Base-by-base conservation (phyloP, 1,139 yeast species). In the Scheffersomyces insectosa region DNA sequence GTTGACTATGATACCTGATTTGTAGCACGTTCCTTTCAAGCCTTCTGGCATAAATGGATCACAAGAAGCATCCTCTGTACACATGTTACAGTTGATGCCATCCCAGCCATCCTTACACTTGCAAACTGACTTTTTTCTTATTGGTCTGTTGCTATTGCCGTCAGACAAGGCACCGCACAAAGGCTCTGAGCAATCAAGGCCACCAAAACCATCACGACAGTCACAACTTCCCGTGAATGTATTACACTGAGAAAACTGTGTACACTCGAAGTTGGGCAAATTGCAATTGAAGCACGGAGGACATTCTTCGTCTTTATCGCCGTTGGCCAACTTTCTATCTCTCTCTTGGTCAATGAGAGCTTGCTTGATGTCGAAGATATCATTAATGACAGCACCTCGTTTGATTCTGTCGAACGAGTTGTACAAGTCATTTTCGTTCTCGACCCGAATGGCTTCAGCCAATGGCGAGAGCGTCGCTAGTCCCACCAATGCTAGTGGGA, bases 221-320 rank as follows among this genome's bases (percentile, higher is more conserved):
- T 88, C 96, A 68, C 99, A 93, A 61, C 83, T 78, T 1, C 99
- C 99, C 2, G 95, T 87, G 63, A 75, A 88, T 36, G 86, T 79
- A 60, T 93, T 88, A 70, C 99, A 93, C 25, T 66, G 68, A 27
- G 96, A 90, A 60, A 85, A 93, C 58, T 93, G 99, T 44, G 88
- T 82, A 65, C 99, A 93, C 50, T 83, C 85, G 57, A 88, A 90
- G 49, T 90, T 87, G 8, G 97, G 96, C 12, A 90, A 75, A 73
- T 89, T 86, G 69, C 99, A 93, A 64, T 93, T 93, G 78, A 93
- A 93, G 59, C 97, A 85, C 0, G 93, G 95, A 0, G 95, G 93
- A 54, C 93, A 85, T 42, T 75, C 66, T 20, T 20, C 25, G 16
- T 71, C 85, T 15, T 64, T 66, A n/a, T 53, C 53, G 10, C 45